These are phyloP conservation scores for Colletotrichum lini DNA, from an alignment of 2,329 filamentous ascomycete species.

Conservation along the genomic window DNA sequence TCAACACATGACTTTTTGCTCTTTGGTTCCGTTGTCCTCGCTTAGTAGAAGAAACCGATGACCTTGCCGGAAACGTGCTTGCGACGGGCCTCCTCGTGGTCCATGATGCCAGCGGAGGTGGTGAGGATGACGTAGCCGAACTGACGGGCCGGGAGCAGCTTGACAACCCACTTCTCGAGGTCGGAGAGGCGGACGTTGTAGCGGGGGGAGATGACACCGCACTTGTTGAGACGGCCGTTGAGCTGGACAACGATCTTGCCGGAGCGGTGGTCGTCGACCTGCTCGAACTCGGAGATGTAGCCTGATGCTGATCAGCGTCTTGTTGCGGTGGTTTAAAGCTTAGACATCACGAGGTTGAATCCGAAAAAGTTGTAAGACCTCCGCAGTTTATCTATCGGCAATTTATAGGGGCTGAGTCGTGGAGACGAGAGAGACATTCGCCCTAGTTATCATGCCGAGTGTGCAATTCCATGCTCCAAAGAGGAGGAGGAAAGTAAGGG, in stretches of 20 bases:
- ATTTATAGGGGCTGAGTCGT: conserved; percentile 99
- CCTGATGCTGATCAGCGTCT: conserved; percentile 76
- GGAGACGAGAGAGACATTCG: conserved; percentile 82
- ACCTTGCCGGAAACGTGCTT: conserved; percentile 98
- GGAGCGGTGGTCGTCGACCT: conserved; percentile 99
- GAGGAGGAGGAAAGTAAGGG: conserved; percentile 19
- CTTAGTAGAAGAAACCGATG: conserved; percentile 99
- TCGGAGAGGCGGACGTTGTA: conserved; percentile 99
- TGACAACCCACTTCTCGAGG: conserved; percentile 99
- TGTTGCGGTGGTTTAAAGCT: conserved; percentile 98
- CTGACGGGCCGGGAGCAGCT: conserved; percentile 98
- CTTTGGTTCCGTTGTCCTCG: conserved; percentile 39
- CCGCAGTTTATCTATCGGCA: conserved; percentile 95
- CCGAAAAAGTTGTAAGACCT: conserved; percentile 97
- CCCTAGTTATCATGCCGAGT: conserved; percentile 99
- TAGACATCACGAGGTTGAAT: conserved; percentile 80
- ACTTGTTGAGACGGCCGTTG: conserved; percentile 99
- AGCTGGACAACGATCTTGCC: conserved; percentile 99
- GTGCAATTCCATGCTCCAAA: conserved; percentile 41
- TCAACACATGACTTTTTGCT: conserved; percentile 42
- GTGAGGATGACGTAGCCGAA: conserved; percentile 99
- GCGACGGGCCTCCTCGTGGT: conserved; percentile 96
- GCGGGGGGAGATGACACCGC: conserved; percentile 97
- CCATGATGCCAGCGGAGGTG: conserved; percentile 86
- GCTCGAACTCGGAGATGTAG: conserved; percentile 98